A percentile compares a stretch with the other conserved stretches of the same genome.
These are phyloP conservation scores for Agrocybe pediades DNA, from an alignment of 768 basidiomycete genomes.

Conservation along the genomic window DNA sequence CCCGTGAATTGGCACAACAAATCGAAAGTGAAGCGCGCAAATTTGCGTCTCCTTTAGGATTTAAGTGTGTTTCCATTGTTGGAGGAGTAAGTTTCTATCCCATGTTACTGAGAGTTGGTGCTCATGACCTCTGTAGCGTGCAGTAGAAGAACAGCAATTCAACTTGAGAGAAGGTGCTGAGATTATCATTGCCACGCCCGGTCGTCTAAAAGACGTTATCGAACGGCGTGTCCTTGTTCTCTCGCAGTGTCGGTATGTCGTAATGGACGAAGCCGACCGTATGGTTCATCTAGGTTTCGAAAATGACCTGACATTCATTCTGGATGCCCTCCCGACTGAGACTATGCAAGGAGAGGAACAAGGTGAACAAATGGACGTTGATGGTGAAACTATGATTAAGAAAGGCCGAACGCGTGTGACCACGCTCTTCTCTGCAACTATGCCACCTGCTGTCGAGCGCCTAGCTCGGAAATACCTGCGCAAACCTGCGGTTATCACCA, in stretches of 20 bases:
- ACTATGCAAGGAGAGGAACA: constrained; percentile 86
- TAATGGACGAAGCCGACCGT: constrained; percentile 99
- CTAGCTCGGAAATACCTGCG: constrained; percentile 92
- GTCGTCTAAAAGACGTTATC: constrained; percentile 96
- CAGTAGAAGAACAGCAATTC: constrained; percentile 97
- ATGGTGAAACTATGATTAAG: constrained; percentile 65
- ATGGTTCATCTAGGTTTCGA: constrained; percentile 99
- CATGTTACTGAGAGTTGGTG: not conserved
- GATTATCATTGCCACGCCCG: constrained; percentile 98
- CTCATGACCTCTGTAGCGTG: constrained; percentile 49
- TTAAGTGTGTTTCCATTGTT: constrained; percentile 95
- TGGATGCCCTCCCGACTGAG: constrained; percentile 88
- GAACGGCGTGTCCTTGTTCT: constrained; percentile 95
- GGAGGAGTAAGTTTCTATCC: constrained; percentile 72
- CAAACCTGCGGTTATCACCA: constrained; percentile 93
- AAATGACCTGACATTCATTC: constrained; percentile 88
- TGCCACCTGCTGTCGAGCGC: constrained; percentile 97
- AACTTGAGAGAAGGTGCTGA: constrained; percentile 98
- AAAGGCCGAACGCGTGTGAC: constrained; percentile 89
- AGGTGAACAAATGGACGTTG: constrained; percentile 77
- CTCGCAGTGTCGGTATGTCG: constrained; percentile 96
- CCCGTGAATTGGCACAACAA: constrained; percentile 98
- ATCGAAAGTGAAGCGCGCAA: constrained; percentile 92
- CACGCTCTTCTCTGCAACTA: constrained; percentile 96
- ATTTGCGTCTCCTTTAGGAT: constrained; percentile 89